Percentiles rank a stretch among this genome's conserved stretches.
These are phyloP conservation scores for Sugiyamaella boreocaroliniensis DNA, from an alignment of 805 yeast genomes.

Conservation along the genomic window DNA sequence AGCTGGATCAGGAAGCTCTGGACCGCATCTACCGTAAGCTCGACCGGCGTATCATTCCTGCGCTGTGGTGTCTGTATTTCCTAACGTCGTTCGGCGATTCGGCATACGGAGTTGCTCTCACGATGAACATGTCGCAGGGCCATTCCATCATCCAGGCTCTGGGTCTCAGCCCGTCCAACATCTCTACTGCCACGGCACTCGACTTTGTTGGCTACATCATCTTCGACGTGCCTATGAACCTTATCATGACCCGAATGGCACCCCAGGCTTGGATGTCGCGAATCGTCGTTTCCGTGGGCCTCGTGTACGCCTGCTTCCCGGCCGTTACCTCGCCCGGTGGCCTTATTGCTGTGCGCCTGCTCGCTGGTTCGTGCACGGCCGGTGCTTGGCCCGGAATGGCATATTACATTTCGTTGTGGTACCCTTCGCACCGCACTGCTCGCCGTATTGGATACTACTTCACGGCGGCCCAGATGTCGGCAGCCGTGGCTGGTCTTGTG, in stretches of 20 bases:
- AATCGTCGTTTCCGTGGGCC: slow-evolving; percentile 68
- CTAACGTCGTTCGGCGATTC: slow-evolving; percentile 71
- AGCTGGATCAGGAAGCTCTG: slow-evolving; percentile 16
- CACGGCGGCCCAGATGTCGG: slow-evolving; percentile 87
- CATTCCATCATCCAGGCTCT: slow-evolving; percentile 56
- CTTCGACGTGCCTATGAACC: slow-evolving; percentile 84
- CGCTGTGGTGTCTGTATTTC: slow-evolving; percentile 73
- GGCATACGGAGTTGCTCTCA: slow-evolving; percentile 71
- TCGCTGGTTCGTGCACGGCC: slow-evolving; percentile 72
- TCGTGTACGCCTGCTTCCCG: slow-evolving; percentile 68
- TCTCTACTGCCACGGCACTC: slow-evolving; percentile 70
- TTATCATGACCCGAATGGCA: slow-evolving; percentile 72
- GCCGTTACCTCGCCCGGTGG: slow-evolving; percentile 53
- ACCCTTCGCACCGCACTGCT: slow-evolving; percentile 71
- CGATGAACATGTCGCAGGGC: slow-evolving; percentile 60
- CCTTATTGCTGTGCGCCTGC: slow-evolving; percentile 61
- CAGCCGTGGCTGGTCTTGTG: slow-evolving; percentile 82
- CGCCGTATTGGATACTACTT: slow-evolving; percentile 80
- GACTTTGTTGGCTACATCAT: slow-evolving; percentile 77
- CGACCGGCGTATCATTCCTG: slow-evolving; percentile 71
- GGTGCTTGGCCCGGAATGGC: slow-evolving; percentile 91
- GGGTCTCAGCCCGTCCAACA: slow-evolving; percentile 47
- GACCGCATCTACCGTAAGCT: slow-evolving; percentile 45
- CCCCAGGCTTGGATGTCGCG: slow-evolving; percentile 84
- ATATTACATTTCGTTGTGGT: slow-evolving; percentile 77